phyloP scores from a whole-genome alignment of 768 basidiomycete genomes.

The Agaricus subrufescens region DNA sequence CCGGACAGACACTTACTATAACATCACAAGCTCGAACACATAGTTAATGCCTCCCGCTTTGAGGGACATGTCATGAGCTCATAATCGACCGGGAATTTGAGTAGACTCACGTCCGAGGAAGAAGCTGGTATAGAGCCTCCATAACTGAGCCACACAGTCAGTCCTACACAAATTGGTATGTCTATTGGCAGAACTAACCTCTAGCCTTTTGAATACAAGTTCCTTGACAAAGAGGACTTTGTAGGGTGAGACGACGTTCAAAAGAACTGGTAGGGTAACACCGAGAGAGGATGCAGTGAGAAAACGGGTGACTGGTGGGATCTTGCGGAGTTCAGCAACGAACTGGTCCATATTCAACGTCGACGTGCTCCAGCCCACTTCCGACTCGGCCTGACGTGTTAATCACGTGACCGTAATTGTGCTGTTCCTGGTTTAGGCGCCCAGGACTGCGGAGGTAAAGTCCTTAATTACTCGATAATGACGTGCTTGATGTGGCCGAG shows the following conservation, averaged over 20 bases:
- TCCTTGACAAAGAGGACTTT: slow-evolving; percentile 47
- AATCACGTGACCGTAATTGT: not conserved
- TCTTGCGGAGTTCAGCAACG: slow-evolving; percentile 65
- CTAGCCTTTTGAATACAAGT: slow-evolving; percentile 39
- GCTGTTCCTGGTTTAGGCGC: not conserved
- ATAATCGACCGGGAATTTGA: too few relatives aligned
- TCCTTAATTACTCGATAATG: too few relatives aligned
- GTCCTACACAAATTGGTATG: not conserved
- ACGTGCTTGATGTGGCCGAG: too few relatives aligned
- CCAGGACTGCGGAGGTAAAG: too few relatives aligned
- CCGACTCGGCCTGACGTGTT: not conserved
- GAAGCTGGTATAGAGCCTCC: slow-evolving; percentile 71
- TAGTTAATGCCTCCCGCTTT: slow-evolving; percentile 12
- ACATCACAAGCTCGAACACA: slow-evolving; percentile 60
- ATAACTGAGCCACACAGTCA: slow-evolving; percentile 40
- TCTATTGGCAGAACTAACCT: slow-evolving; percentile 36
- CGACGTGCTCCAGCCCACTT: not conserved
- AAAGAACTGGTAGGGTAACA: slow-evolving; percentile 53
- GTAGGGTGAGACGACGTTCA: slow-evolving; percentile 50
- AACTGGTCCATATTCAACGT: slow-evolving; percentile 38
- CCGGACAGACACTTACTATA: slow-evolving; percentile 49
- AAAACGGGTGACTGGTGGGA: slow-evolving; percentile 79
- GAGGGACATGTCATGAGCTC: not conserved
- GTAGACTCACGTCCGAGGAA: slow-evolving; percentile 48
- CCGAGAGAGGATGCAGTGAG: slow-evolving; percentile 56